Evolutionary conservation across 2,329 filamentous ascomycete genomes (phyloP), one percentile per base, ranked within the genome.

Genomic region (Paramyrothecium sp.): DNA sequence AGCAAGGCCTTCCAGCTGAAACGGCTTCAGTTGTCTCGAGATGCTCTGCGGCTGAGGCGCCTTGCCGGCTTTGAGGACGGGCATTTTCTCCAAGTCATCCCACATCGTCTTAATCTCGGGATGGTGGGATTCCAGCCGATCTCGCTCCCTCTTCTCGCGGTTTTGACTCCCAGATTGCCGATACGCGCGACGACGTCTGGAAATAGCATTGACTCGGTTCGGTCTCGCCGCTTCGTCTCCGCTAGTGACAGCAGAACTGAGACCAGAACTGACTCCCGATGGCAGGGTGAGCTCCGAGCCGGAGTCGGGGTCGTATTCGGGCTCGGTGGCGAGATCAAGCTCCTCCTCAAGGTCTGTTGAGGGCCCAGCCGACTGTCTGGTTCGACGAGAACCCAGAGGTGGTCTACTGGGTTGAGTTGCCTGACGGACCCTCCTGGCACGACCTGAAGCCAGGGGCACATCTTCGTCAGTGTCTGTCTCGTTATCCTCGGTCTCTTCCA

Each of bases 1-100:
- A 53, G 92, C 88, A 44, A 99, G 80, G 4, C 95, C 95, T 73
- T 97, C 90, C 5, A 97, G 86, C 69, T 99, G 95, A 71, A 98
- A 99, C 1, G 89, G 88, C 73, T 99, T 97, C 61, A 99, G 81
- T 56, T 88, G 88, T 44, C 94, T 89, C 54, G 84, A 91, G 62
- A 99, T 97, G 3, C 83, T 87, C 8, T 75, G 70, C 3, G 95
- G 95, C 50, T 78, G 75, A 8, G 65, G 53, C 44, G 73, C 73
- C 60, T 63, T 72, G 22, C 75, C 78, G 22, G 80, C 76, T 26
- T 85, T 82, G 60, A 97, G 84, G 19, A 88, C 76, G 1, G 90
- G 84, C 63, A 88, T 82, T 1, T 85, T 80, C 69, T 89, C 79
- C 2, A 98, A 78, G 22, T 90, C 85, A 3, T 83, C 73, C 95